A percentile compares a stretch with the other conserved stretches of the same genome.
Evolutionary conservation across 306 rosid species (phyloP).

Genomic region (Hippophae rhamnoides): DNA sequence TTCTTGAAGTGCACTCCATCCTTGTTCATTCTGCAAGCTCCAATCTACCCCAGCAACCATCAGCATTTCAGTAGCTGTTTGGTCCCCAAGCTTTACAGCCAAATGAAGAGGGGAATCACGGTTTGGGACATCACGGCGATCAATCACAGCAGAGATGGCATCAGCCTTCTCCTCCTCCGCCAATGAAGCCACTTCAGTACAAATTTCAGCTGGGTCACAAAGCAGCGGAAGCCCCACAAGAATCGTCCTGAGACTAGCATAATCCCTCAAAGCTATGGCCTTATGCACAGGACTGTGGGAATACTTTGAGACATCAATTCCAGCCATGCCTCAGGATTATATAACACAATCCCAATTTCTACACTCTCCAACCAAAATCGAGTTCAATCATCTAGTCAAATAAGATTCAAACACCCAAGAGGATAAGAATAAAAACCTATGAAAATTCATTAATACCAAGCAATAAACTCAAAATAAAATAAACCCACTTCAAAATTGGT

Average conservation of each 20-base stretch:
- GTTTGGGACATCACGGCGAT: conserved; percentile 80
- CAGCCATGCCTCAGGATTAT: conserved; percentile 60
- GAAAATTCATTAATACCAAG: conserved; percentile 9
- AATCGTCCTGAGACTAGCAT: conserved; percentile 56
- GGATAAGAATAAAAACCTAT: conserved; percentile 20
- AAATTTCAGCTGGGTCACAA: conserved; percentile 56
- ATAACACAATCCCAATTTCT: conserved; percentile 30
- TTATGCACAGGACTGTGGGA: conserved; percentile 89
- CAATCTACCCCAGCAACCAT: conserved; percentile 97
- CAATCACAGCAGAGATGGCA: conserved; percentile 61
- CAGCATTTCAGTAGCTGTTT: conserved; percentile 67
- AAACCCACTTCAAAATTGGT: conserved; percentile 12
- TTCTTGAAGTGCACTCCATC: conserved; percentile 99
- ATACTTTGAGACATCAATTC: conserved; percentile 56
- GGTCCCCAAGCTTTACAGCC: conserved; percentile 86
- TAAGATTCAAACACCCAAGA: conserved; percentile 7
- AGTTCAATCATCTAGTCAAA: conserved; percentile 22
- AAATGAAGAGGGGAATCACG: conserved; percentile 91
- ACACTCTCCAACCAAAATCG: conserved; percentile 24
- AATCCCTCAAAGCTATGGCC: conserved; percentile 67
- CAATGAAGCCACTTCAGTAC: conserved; percentile 50
- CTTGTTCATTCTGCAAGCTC: conserved; percentile 98
- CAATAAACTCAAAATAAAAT: conserved; percentile 28
- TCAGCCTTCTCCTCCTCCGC: conserved; percentile 92
- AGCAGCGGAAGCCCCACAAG: conserved; percentile 55